Conservation (phyloP, 2,329 filamentous ascomycete species). For the Xylariaceae sp. region DNA sequence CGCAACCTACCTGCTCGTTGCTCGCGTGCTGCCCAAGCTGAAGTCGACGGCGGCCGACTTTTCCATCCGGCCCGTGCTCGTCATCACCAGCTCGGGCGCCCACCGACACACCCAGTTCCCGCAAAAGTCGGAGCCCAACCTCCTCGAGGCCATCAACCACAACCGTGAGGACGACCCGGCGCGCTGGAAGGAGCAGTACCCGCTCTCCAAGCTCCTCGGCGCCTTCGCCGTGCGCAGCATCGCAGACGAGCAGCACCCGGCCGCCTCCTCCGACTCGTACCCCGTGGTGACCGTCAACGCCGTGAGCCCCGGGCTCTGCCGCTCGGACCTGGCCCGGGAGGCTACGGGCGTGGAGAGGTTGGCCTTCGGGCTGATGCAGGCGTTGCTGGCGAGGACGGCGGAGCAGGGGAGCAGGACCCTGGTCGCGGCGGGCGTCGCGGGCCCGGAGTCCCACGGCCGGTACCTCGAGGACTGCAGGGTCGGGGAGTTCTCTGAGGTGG, state of each 20-base stretch:
- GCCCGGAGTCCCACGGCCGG: conserved; percentile 36
- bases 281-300: conserved; percentile 36
- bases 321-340: conserved; percentile 37
- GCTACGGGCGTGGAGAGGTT: neutral
- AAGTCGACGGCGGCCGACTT: conserved; percentile 27
- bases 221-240: conserved; percentile 19
- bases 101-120: conserved; percentile 21
- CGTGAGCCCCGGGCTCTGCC: conserved; percentile 46
- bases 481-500: conserved; percentile 27
- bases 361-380: conserved; percentile 15
- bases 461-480: conserved; percentile 32
- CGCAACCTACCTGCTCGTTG: conserved; percentile 40
- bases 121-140: conserved; percentile 19
- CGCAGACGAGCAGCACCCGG: conserved; percentile 7
- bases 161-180: conserved; percentile 1
- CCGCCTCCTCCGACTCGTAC: no score
- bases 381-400: conserved; percentile 35
- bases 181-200: conserved; percentile 14
- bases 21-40: conserved; percentile 43
- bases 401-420: conserved; percentile 41
- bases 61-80: conserved; percentile 17
- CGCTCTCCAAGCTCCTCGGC: conserved; percentile 25
- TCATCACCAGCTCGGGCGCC: conserved; percentile 21
- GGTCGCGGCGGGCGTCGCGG: conserved; percentile 28
- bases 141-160: conserved; percentile 21